Base-by-base conservation (phyloP, 2,329 filamentous ascomycete species). In the Sclerotinia borealis region DNA sequence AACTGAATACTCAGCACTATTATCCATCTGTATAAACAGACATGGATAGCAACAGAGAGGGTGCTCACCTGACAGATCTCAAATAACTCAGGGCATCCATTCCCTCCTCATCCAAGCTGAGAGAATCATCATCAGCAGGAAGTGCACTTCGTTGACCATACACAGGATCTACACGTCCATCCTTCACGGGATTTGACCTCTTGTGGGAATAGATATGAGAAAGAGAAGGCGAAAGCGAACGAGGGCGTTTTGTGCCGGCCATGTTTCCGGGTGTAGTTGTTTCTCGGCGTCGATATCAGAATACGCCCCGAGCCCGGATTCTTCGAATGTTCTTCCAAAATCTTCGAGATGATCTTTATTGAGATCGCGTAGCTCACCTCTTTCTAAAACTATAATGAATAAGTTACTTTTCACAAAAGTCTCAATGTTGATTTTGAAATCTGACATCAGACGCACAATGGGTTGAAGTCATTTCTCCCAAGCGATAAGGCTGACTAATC, bases 71-170 rank as follows among this genome's bases (percentile, higher is more conserved):
- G 63, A 92, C 89, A 75, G 87, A 85, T 69, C 80, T 81, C 65
- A 92, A 75, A 76, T 92, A 92, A 59, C 85, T 85, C 70, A 91
- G 77, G 1, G 88, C 74, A 75, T 90, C 86, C 37, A 80, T 78
- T 61, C 87, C 84, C 55, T 88, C 85, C 54, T 89, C 87, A 68
- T 88, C 59, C 22, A 34, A 89, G 62, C 88, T 85, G 1, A 87
- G 76, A 64, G 88, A 85, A 45, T 85, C 82, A 55, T 83, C 83
- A 11, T 71, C 71, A 52, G 60, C 82, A 8, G 88, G 86, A 69
- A 92, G 89, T 49, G 88, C 88, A 70, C 85, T 85, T 75, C 86
- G 84, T 76, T 91, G 89, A 47, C 89, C 89, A 75, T 86, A 91
- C 2, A 85, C 83, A 11, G 85, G 82, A 73, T 91, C 83, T 64